Base-by-base conservation (phyloP, 2,329 filamentous ascomycete genomes). In the Geosmithia putterillii region DNA sequence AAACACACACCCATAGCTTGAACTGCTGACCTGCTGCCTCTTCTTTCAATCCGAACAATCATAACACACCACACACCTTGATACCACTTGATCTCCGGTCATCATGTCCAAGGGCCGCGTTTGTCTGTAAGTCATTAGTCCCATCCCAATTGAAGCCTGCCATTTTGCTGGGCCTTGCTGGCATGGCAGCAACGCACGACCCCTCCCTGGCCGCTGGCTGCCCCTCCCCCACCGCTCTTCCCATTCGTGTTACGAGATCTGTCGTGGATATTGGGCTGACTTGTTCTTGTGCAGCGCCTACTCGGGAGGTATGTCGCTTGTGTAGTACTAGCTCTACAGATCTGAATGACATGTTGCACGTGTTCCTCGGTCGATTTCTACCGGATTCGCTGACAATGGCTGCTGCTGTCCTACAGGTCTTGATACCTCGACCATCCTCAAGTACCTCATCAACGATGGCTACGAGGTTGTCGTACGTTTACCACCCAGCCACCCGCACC, bases 91-190 rank as follows among this genome's bases (percentile, higher is more conserved):
- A n/a, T n/a, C n/a, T n/a, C n/a, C n/a, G n/a, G 42, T 43, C 20
- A 47, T 28, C 43, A 51, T 51, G 50, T 47, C 50, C 17, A 41
- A 45, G 18, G 49, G 49, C 46, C 50, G 50, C 38, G 50, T 51
- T 37, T 51, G 50, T 46, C 50, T 51, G 50, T 51, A 42, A 51
- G 50, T 51, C 36, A 36, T 34, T 34, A 19, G 36, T 25, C 22
- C 17, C 15, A 36, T 18, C n/a, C n/a, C n/a, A n/a, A n/a, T n/a
- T n/a, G n/a, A n/a, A n/a, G n/a, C n/a, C n/a, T n/a, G n/a, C n/a
- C n/a, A n/a, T n/a, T n/a, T n/a, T n/a, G n/a, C n/a, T n/a, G n/a
- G n/a, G n/a, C n/a, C n/a, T n/a, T n/a, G n/a, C n/a, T n/a, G n/a
- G n/a, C n/a, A n/a, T n/a, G n/a, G n/a, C n/a, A n/a, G n/a, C n/a